Conservation (phyloP, 2,329 filamentous ascomycete species). For the Drechslera avenae region DNA sequence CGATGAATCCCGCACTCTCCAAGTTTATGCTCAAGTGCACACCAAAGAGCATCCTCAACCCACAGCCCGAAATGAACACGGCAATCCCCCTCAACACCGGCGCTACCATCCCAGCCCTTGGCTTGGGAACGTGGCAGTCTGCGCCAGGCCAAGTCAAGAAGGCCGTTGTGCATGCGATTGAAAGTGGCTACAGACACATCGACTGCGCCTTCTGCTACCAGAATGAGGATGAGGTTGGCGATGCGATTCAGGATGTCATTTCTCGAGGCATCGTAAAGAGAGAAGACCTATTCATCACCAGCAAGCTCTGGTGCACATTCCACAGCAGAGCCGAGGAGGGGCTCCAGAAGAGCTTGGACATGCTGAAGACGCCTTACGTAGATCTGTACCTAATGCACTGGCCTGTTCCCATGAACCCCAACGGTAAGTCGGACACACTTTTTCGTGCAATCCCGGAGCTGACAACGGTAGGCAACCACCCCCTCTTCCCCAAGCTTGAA, state of each 20-base stretch:
- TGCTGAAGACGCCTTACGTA: slow-evolving; percentile 77
- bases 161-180: slow-evolving; percentile 55
- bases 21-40: slow-evolving; percentile 49
- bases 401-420: slow-evolving; percentile 80
- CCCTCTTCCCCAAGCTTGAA: slow-evolving; percentile 73
- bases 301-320: slow-evolving; percentile 85
- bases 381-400: slow-evolving; percentile 85
- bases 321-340: slow-evolving; percentile 71
- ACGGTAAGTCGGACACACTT: slow-evolving; percentile 54
- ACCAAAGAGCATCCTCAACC: slow-evolving; percentile 44
- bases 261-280: slow-evolving; percentile 70
- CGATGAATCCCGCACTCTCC: slow-evolving; percentile 48
- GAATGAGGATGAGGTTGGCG: slow-evolving; percentile 83
- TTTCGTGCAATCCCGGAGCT: neutral
- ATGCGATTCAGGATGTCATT: slow-evolving; percentile 76
- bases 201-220: slow-evolving; percentile 78
- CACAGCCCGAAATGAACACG: slow-evolving; percentile 48
- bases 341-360: slow-evolving; percentile 73
- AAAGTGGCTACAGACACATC: slow-evolving; percentile 60
- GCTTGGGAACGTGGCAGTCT: slow-evolving; percentile 49
- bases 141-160: slow-evolving; percentile 54
- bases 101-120: slow-evolving; percentile 47
- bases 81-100: slow-evolving; percentile 49
- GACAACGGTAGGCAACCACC: slow-evolving; percentile 62
- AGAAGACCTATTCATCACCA: slow-evolving; percentile 81